A percentile compares a stretch with the other conserved stretches of the same genome.
Evolutionary conservation across 2,329 filamentous ascomycete species (phyloP).

Genomic region (Beauveria sp.): DNA sequence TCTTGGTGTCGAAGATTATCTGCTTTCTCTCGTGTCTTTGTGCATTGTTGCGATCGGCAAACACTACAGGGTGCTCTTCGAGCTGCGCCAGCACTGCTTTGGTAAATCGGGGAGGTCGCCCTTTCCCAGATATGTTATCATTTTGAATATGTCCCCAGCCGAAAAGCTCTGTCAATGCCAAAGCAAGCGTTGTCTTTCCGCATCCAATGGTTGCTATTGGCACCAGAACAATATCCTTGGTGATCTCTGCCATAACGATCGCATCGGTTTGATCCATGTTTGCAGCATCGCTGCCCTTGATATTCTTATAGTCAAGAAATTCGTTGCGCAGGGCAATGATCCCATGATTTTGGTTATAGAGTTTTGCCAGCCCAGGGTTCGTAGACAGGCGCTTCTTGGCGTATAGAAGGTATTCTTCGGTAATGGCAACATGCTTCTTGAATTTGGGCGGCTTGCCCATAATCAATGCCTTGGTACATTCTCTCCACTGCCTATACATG

Average conservation of each 20-base stretch:
- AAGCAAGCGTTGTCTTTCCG: conserved; percentile 87
- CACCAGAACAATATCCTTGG: conserved; percentile 68
- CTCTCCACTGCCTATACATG: conserved; percentile 98
- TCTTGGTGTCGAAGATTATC: conserved; percentile 69
- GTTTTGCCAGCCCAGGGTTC: conserved; percentile 58
- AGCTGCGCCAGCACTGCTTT: conserved; percentile 60
- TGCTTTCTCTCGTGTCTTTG: conserved; percentile 81
- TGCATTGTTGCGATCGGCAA: conserved; percentile 93
- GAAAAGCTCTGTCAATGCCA: conserved; percentile 76
- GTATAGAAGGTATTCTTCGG: conserved; percentile 81
- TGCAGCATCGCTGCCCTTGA: conserved; percentile 86
- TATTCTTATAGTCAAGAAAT: conserved; percentile 73
- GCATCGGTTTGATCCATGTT: conserved; percentile 53
- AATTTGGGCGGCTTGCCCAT: conserved; percentile 62
- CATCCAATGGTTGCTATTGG: conserved; percentile 92
- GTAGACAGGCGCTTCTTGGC: conserved; percentile 65
- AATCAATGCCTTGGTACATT: conserved; percentile 90
- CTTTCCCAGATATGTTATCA: conserved; percentile 81
- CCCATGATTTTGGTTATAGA: conserved; percentile 82
- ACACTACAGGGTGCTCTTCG: conserved; percentile 59
- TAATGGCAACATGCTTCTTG: conserved; percentile 85
- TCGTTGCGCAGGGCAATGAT: conserved; percentile 88
- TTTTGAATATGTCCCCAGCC: conserved; percentile 93
- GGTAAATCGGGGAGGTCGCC: conserved; percentile 71
- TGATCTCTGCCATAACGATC: conserved; percentile 45